phyloP scores from a whole-genome alignment of 148 eudicot species.

The Fagopyrum homotropicum region DNA sequence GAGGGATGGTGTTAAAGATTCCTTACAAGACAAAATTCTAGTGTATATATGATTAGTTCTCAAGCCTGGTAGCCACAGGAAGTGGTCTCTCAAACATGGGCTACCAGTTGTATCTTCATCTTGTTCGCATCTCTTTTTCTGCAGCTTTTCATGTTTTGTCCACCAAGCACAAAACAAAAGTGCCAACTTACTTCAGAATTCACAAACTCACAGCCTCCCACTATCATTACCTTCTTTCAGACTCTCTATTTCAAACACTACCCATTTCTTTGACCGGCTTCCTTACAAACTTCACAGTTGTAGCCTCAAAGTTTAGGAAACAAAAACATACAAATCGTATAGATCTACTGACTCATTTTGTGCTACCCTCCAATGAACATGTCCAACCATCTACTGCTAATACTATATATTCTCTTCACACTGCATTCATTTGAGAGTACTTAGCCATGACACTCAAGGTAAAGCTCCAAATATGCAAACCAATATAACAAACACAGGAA shows the following conservation, averaged over 20 bases:
- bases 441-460: neutral
- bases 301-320: neutral
- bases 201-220: neutral
- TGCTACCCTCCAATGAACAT: neutral
- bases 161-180: neutral
- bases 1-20: slow-evolving; percentile 5
- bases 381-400: neutral
- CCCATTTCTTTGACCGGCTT: neutral
- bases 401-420: neutral
- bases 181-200: neutral
- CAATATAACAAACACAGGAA: neutral
- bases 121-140: slow-evolving; percentile 1
- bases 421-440: neutral
- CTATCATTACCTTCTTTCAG: slow-evolving; percentile 6
- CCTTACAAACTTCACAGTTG: neutral
- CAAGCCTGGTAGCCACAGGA: slow-evolving; percentile 8
- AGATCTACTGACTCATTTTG: neutral
- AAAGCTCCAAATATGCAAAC: neutral
- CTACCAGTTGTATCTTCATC: neutral
- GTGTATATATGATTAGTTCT: slow-evolving; percentile 3
- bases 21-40: slow-evolving; percentile 11
- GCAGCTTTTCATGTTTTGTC: slow-evolving; percentile 3
- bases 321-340: neutral
- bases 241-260: neutral
- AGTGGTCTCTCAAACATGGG: neutral